Conservation (phyloP, 2,329 filamentous ascomycete genomes). For the Trichoderma guizhouense region DNA sequence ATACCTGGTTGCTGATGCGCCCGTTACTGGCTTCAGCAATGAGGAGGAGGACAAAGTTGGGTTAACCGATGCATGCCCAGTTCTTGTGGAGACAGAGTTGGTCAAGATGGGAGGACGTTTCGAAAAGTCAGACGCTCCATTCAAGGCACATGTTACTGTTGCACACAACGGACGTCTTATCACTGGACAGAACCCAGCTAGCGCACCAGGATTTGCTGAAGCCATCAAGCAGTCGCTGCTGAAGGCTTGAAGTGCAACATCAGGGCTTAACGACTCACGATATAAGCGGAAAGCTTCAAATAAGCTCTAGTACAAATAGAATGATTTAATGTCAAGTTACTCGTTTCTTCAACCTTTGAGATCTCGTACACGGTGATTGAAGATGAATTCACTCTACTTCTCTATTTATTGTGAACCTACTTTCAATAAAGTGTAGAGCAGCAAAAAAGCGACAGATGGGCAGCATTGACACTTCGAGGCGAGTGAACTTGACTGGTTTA, state of each 20-base stretch:
- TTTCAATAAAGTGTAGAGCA: no score
- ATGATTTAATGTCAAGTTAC: not conserved
- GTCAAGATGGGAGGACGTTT: not conserved
- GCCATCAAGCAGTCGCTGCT: not conserved
- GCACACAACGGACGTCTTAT: not conserved
- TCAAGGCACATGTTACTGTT: not conserved
- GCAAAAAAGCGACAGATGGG: accelerated
- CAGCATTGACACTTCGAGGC: not conserved
- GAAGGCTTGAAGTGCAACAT: not conserved
- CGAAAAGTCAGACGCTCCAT: not conserved
- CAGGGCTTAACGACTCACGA: not conserved
- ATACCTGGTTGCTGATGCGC: not conserved
- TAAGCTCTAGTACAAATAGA: not conserved
- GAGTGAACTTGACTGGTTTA: not conserved
- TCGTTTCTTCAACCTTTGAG: not conserved
- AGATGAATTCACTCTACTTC: no score
- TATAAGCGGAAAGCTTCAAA: not conserved
- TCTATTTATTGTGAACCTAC: no score
- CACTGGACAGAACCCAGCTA: not conserved
- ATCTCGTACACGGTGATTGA: not conserved
- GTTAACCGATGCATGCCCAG: not conserved
- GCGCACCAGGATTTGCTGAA: not conserved
- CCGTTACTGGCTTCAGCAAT: not conserved
- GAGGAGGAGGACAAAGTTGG: not conserved
- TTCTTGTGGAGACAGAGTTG: not conserved